Conservation (phyloP, 2,329 filamentous ascomycete species). For the Talaromyces sp. region DNA sequence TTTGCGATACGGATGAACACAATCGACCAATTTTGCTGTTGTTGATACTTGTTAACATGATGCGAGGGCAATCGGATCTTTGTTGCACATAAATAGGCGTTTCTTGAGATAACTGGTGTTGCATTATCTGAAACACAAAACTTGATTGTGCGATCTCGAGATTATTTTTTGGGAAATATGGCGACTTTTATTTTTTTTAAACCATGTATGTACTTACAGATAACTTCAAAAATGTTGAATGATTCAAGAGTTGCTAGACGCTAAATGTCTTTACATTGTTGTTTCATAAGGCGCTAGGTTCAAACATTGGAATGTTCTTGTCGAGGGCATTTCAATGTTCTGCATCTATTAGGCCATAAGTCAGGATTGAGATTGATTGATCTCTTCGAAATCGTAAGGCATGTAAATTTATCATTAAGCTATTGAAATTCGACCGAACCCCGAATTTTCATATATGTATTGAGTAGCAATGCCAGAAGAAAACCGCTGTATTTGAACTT, state of each 20-base stretch:
- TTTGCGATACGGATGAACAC: background rate
- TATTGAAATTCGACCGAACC: background rate
- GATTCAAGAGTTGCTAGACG: background rate
- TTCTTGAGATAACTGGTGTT: background rate
- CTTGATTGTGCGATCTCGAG: background rate
- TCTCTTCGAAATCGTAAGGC: background rate
- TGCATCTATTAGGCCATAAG: too few relatives aligned
- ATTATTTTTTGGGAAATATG: background rate
- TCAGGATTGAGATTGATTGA: too few relatives aligned
- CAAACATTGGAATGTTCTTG: too few relatives aligned
- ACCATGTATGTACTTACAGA: background rate
- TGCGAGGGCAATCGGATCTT: background rate
- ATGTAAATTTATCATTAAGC: background rate
- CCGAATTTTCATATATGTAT: too few relatives aligned
- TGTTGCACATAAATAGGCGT: background rate
- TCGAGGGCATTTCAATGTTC: too few relatives aligned
- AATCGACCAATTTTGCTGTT: background rate
- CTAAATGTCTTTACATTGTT: background rate
- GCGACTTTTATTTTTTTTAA: background rate
- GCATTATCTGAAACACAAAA: background rate
- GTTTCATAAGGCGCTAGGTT: background rate
- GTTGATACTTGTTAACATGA: background rate
- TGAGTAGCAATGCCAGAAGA: background rate
- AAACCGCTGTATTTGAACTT: background rate
- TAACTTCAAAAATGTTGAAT: background rate